Percentiles rank a stretch among this genome's conserved stretches.
phyloP scores from a whole-genome alignment of 2,329 filamentous ascomycete genomes.

The Didymellaceae sp. region DNA sequence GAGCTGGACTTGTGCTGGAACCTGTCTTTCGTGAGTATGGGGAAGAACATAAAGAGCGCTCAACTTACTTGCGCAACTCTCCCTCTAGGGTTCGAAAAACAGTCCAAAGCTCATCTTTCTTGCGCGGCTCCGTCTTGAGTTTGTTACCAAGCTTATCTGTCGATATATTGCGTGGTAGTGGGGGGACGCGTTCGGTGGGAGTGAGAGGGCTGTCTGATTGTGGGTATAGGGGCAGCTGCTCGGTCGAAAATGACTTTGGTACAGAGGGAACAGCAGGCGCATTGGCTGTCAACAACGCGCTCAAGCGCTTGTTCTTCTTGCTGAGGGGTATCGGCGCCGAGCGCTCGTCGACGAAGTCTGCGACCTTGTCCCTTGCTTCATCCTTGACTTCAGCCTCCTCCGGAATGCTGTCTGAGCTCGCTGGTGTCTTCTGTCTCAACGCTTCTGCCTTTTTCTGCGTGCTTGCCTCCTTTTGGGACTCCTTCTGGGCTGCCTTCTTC shows the following conservation, averaged over 20 bases:
- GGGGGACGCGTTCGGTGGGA: slow-evolving; percentile 48
- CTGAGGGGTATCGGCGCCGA: slow-evolving; percentile 29
- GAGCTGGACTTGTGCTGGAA: slow-evolving; percentile 77
- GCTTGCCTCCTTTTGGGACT: slow-evolving; percentile 18
- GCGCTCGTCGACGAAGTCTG: slow-evolving; percentile 27
- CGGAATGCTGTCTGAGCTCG: slow-evolving; percentile 37
- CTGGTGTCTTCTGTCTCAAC: slow-evolving; percentile 35
- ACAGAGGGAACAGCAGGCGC: slow-evolving; percentile 49
- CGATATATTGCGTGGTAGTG: slow-evolving; percentile 51
- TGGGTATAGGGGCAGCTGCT: slow-evolving; percentile 49
- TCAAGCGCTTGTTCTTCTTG: slow-evolving; percentile 47
- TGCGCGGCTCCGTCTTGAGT: slow-evolving; percentile 53
- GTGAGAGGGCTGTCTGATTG: slow-evolving; percentile 42
- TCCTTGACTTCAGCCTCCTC: slow-evolving; percentile 37
- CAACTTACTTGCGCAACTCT: slow-evolving; percentile 68
- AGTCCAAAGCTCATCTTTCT: slow-evolving; percentile 73
- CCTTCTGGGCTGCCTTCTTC: slow-evolving; percentile 21
- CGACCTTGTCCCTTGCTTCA: slow-evolving; percentile 24
- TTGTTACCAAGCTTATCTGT: slow-evolving; percentile 49
- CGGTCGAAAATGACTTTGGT: slow-evolving; percentile 58
- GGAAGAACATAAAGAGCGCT: background rate
- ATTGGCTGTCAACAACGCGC: slow-evolving; percentile 39
- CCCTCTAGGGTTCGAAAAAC: slow-evolving; percentile 71
- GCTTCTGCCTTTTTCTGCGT: slow-evolving; percentile 29
- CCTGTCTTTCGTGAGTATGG: slow-evolving; percentile 41